Evolutionary conservation across 768 basidiomycete species (phyloP), one percentile per base, ranked within the genome.

Genomic region (Agaricus subrufescens): DNA sequence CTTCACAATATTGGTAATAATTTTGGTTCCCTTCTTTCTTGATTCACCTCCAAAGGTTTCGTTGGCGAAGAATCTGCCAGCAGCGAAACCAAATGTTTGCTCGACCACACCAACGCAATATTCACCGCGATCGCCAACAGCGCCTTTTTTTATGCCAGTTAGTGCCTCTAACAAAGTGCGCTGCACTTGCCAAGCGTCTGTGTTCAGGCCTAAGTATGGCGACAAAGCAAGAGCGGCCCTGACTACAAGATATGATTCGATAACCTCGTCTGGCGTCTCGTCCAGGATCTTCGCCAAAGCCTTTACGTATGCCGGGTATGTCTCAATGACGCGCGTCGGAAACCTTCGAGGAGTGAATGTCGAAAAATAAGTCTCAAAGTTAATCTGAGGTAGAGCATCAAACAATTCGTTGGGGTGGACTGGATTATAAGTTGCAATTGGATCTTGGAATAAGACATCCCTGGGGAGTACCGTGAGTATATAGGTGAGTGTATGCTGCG

Each of bases 361-460:
- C 0, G 96, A 81, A 57, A 98, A 86, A 70, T 97, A 99, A n/a
- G 83, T 77, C 1, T 82, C 75, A 69, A 96, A 92, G 60, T 89
- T 76, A 60, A 99, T 81, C 66, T 93, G 83, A 1, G 88, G 81
- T 4, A 98, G 72, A 1, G 81, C 72, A 15, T 76, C 73, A 29
- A 84, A 85, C 56, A 98, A 80, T 39, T 88, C 86, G 14, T 79
- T 75, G 53, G 94, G 74, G 2, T 81, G 74, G 42, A 81, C 77
- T 5, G 93, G 94, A 67, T 98, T 98, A 71, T 99, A 98, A 0
- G 92, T 89, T 45, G 77, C 85, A 46, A 91, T 75, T 2, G 95
- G 95, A 67, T 98, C 87, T 68, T 87, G 84, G 58, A 81, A 78
- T 45, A 89, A 72, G 31, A 85, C 75, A 63, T 87, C 89, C 26